phyloP scores from a whole-genome alignment of 768 basidiomycete genomes.

The Lyophyllum decastes region DNA sequence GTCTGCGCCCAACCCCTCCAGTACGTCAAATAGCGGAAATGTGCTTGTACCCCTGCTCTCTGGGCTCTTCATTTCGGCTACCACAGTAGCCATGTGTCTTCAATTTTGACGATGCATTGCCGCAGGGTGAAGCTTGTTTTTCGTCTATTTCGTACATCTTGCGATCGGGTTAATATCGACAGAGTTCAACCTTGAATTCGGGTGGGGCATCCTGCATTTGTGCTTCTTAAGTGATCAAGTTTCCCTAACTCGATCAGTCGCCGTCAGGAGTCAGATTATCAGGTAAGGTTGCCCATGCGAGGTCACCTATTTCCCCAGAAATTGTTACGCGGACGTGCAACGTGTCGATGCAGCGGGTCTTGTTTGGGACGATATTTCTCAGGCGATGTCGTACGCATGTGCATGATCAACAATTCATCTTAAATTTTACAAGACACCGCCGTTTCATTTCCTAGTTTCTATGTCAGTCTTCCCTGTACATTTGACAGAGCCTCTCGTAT shows the following conservation, averaged over 20 bases:
- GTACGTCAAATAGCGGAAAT: slow-evolving; percentile 6
- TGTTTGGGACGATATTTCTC: slow-evolving; percentile 4
- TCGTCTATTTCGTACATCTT: background rate
- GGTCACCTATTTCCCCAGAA: background rate
- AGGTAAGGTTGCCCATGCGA: background rate
- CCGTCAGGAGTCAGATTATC: background rate
- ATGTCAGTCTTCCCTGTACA: slow-evolving; percentile 1
- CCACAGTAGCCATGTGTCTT: background rate
- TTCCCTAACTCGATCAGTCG: background rate
- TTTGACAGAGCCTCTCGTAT: background rate
- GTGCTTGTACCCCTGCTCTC: slow-evolving; percentile 9
- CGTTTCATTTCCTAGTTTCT: slow-evolving; percentile 13
- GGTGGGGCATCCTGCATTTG: background rate
- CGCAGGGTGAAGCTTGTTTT: background rate
- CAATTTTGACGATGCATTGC: background rate
- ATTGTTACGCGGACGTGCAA: background rate
- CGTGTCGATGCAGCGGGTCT: background rate
- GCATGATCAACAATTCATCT: slow-evolving; percentile 18
- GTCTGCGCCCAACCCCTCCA: slow-evolving; percentile 16
- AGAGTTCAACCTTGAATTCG: background rate
- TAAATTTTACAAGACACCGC: slow-evolving; percentile 4
- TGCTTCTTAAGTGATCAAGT: background rate
- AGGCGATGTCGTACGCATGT: slow-evolving; percentile 3
- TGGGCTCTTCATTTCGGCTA: slow-evolving; percentile 8
- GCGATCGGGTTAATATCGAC: background rate